Evolutionary conservation across 257 asterid species (phyloP), one percentile per base, ranked within the genome.

Genomic region (Mentha longifolia): DNA sequence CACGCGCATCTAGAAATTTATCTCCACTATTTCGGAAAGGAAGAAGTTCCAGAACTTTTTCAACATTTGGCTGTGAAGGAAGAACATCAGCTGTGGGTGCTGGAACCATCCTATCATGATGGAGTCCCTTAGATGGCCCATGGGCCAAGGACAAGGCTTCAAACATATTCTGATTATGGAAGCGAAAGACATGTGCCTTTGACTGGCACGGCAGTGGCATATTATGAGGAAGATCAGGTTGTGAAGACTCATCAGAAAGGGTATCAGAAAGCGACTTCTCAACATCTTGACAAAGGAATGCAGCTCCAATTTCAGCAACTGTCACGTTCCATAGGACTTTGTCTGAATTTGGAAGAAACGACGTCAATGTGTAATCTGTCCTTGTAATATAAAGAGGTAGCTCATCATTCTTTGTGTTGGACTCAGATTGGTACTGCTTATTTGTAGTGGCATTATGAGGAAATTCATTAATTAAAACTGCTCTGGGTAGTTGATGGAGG

Each of bases 161-260:
- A 62, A 80, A 74, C 71, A 78, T 71, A 64, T 77, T 84, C 49
- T 77, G 85, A 66, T 74, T 79, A 41, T 90, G 96, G 42, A 85
- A 85, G 68, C 96, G 96, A 78, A 73, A 80, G 19, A 94, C 84
- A 66, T 54, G 90, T 20, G 91, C 96, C 80, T 89, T 84, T 76
- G 99, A 91, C 77, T 89, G 96, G 71, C 99, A 94, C 51, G 89
- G 84, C 52, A 94, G 77, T 72, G 99, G 99, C 96, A 93, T 89
- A 37, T 70, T 81, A 67, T 86, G 86, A 65, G 79, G 85, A 46
- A 80, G 82, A 77, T 78, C 87, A 63, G 81, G 79, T 52, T 82
- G 92, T 67, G 83, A 82, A 76, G 83, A 72, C 61, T 74, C 82
- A 76, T 83, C 81, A 74, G 72, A 42, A 74, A 61, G 76, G 74